Evolutionary conservation across 164 flowering plant species (phyloP).

Genomic region (Annona squamosa): DNA sequence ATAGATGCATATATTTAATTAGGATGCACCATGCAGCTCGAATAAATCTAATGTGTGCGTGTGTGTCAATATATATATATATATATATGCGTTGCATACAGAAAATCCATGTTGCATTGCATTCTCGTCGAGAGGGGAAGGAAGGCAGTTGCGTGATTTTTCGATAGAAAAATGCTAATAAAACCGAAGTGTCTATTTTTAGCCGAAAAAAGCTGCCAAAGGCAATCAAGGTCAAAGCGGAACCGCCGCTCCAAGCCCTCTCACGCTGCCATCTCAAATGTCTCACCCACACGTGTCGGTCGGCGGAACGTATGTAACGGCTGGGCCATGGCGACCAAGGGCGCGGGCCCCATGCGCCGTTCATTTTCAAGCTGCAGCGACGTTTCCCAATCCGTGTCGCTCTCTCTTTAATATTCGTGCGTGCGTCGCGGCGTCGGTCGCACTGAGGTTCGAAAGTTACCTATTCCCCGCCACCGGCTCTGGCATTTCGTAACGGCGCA

Average conservation of each 20-base stretch:
- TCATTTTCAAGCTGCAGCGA: constrained; percentile 10
- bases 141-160: not conserved
- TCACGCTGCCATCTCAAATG: constrained; percentile 8
- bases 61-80: no score
- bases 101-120: no score
- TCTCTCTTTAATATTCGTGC: not conserved
- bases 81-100: no score
- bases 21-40: no score
- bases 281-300: constrained; percentile 17
- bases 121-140: no score
- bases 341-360: constrained; percentile 35
- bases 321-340: constrained; percentile 26
- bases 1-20: no score
- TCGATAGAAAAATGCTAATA: not conserved
- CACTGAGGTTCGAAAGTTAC: not conserved
- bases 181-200: not conserved
- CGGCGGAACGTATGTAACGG: constrained; percentile 40
- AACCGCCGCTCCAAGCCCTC: constrained; percentile 21
- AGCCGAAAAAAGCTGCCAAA: not conserved
- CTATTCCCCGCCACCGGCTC: not conserved
- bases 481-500: constrained; percentile 47
- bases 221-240: constrained; percentile 20
- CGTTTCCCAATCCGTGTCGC: constrained; percentile 5
- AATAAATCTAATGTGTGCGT: no score
- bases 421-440: not conserved